Base-by-base conservation (phyloP, 1,139 yeast species). In the Yamadazyma triangularis region DNA sequence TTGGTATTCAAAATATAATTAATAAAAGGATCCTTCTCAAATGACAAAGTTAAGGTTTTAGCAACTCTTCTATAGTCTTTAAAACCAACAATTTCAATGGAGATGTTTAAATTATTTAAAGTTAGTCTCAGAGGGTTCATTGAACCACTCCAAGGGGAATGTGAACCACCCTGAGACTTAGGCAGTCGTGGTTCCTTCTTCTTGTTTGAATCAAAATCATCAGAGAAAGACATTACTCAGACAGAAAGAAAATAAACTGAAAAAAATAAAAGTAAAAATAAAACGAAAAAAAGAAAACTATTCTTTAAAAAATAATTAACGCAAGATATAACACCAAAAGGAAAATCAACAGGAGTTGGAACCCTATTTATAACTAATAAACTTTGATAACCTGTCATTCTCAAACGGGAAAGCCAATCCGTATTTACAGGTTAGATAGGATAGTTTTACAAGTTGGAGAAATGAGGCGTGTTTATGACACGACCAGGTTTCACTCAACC, bases 151-250 rank as follows among this genome's bases (percentile, higher is more conserved):
- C 32, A 19, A 18, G 25, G 8, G 13, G 24, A 19, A 25, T 15
- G 13, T 12, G 16, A 15, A 22, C 24, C 28, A 29, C 24, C 59
- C 68, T 60, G 69, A 60, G 68, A 62, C 68, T 51, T 40, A 24
- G 57, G 62, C 68, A 60, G 68, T 61, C 67, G 68, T 34, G 67
- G 69, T 51, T 61, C 60, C 32, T 62, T 60, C 42, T 57, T 58
- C 27, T 39, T 33, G 25, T 44, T 45, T 30, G 62, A 50, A 39
- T 61, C 63, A 55, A 58, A 62, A 53, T 60, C 67, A 58, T 61
- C 68, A 56, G 50, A 35, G 34, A 42, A 46, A 35, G 47, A 44
- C 45, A 42, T 42, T 2, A 11, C 37, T 21, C 42, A 41, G 45
- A 39, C 44, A 36, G 51, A 42, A 38, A n/a, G n/a, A n/a, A n/a